Evolutionary conservation across 345 rosid genomes (phyloP).

Genomic region (Moricandia arvensis): DNA sequence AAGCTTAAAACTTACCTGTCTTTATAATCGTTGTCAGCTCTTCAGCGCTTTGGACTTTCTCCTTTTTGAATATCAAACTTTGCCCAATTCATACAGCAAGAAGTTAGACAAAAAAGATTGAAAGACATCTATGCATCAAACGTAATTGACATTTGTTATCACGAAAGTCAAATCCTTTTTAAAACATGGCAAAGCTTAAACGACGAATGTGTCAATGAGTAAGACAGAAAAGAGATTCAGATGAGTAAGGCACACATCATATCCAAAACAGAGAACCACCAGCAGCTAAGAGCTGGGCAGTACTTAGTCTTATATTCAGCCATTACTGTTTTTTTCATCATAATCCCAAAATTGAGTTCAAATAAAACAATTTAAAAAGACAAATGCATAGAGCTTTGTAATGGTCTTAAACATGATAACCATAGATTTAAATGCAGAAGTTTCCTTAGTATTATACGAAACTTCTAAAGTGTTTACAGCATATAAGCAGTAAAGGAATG

Average conservation of each 20-base stretch:
- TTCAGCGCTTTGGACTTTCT: constrained; percentile 28
- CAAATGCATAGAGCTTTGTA: neutral
- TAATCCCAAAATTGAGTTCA: constrained; percentile 8
- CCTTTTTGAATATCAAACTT: constrained; percentile 1
- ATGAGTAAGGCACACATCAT: constrained; percentile 75
- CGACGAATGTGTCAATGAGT: constrained; percentile 20
- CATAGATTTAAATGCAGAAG: neutral
- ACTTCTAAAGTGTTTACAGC: neutral
- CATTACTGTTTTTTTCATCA: constrained; percentile 44
- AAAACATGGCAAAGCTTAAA: constrained; percentile 31
- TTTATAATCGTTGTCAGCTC: constrained; percentile 5
- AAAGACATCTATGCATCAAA: constrained; percentile 12
- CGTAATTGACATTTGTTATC: constrained; percentile 6
- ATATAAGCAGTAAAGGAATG: neutral
- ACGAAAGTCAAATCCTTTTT: constrained; percentile 11
- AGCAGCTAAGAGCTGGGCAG: constrained; percentile 57
- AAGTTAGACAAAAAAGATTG: neutral
- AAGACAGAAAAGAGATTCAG: constrained; percentile 44
- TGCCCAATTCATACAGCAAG: neutral
- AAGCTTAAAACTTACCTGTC: neutral
- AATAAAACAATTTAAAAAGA: neutral
- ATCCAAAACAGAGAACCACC: constrained; percentile 47
- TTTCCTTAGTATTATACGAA: neutral
- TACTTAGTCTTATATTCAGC: constrained; percentile 43
- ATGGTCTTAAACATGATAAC: neutral